These are phyloP conservation scores for Sphaerulina vaccinii DNA, from an alignment of 2,329 filamentous ascomycete species.

Conservation along the genomic window DNA sequence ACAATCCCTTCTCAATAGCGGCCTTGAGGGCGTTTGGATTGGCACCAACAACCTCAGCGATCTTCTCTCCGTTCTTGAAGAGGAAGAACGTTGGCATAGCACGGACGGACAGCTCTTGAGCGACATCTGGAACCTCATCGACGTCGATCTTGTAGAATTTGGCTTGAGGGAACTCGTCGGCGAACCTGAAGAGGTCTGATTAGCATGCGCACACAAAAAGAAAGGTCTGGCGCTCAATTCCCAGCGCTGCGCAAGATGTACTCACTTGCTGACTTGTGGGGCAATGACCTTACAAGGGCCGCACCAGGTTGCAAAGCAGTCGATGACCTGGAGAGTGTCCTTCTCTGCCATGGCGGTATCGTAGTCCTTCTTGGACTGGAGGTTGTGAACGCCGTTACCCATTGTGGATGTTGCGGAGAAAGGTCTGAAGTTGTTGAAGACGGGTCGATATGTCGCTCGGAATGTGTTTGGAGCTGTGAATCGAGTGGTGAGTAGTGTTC, in stretches of 20 bases:
- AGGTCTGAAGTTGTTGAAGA: constrained; percentile 31
- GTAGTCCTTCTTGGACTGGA: constrained; percentile 60
- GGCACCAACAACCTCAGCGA: constrained; percentile 73
- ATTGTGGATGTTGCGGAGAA: constrained; percentile 48
- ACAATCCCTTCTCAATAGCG: constrained; percentile 42
- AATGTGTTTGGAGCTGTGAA: constrained; percentile 23
- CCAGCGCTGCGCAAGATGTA: no score
- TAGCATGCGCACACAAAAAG: constrained; percentile 4
- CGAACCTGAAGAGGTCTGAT: constrained; percentile 50
- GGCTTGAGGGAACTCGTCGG: constrained; percentile 58
- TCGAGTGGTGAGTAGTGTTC: constrained; percentile 46
- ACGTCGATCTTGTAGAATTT: constrained; percentile 91
- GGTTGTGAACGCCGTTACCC: constrained; percentile 48
- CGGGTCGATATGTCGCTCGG: constrained; percentile 25
- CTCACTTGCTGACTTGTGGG: constrained; percentile 62
- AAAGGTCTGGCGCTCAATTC: constrained; percentile 14
- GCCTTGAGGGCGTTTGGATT: constrained; percentile 67
- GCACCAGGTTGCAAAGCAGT: constrained; percentile 90
- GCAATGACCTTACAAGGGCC: constrained; percentile 91
- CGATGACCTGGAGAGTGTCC: constrained; percentile 69
- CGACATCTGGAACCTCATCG: constrained; percentile 73
- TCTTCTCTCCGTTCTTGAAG: constrained; percentile 76
- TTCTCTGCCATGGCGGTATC: constrained; percentile 52
- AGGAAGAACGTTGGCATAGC: constrained; percentile 92
- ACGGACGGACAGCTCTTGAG: constrained; percentile 73